phyloP scores from a whole-genome alignment of 2,329 filamentous ascomycete genomes.

The Coleophoma eucalyptorum region DNA sequence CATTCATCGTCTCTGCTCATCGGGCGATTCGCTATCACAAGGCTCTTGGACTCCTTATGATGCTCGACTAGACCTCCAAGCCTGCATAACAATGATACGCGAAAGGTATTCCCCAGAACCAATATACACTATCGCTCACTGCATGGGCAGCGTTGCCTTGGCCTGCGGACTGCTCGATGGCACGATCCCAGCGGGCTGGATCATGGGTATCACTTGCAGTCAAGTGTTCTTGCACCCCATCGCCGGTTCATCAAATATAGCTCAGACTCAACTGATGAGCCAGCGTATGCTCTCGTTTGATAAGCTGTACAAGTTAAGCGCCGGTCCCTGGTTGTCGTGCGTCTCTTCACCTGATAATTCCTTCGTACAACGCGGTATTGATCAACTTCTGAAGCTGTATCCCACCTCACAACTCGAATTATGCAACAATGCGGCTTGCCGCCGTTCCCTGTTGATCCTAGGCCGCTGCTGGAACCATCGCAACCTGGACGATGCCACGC shows the following conservation, averaged over 20 bases:
- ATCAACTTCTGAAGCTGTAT: conserved; percentile 51
- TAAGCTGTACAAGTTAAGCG: conserved; percentile 39
- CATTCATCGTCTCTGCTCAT: conserved; percentile 53
- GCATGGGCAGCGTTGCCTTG: conserved; percentile 55
- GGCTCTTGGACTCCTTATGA: conserved; percentile 54
- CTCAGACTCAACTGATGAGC: too few relatives aligned
- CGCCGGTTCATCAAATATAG: conserved; percentile 47
- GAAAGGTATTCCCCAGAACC: conserved; percentile 20
- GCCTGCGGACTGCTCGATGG: conserved; percentile 52
- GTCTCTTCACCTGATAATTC: conserved; percentile 38
- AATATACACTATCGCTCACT: conserved; percentile 54
- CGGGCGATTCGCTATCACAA: conserved; percentile 39
- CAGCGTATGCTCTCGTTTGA: too few relatives aligned
- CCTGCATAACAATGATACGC: conserved; percentile 48
- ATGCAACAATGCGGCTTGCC: conserved; percentile 55
- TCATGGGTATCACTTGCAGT: conserved; percentile 49
- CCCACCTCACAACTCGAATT: conserved; percentile 47
- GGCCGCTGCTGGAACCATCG: conserved; percentile 57
- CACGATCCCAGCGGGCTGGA: conserved; percentile 48
- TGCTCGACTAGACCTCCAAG: conserved; percentile 50
- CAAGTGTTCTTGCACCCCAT: conserved; percentile 59
- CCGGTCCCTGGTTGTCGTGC: conserved; percentile 49
- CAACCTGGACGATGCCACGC: conserved; percentile 60
- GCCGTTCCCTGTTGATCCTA: conserved; percentile 51
- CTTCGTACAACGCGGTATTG: conserved; percentile 40